Percentiles rank a stretch among this genome's conserved stretches.
These are phyloP conservation scores for Clavulina sp. DNA, from an alignment of 768 basidiomycete species.

Conservation along the genomic window DNA sequence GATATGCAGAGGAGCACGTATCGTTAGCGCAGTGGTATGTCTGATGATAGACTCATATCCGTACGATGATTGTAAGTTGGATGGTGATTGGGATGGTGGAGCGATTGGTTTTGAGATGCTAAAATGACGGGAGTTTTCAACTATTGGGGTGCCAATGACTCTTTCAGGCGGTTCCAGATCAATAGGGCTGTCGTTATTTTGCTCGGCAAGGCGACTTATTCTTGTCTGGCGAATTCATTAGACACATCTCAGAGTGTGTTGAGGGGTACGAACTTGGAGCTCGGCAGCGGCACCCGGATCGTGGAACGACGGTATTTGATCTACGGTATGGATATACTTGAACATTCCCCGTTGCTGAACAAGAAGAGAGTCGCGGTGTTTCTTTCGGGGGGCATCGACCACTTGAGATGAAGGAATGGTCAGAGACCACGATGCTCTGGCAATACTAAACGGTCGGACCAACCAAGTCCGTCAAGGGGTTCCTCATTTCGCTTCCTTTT, in stretches of 20 bases:
- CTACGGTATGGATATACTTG: slow-evolving; percentile 8
- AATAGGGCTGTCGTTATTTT: no score
- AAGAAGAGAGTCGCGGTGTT: slow-evolving; percentile 3
- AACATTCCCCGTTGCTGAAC: slow-evolving; percentile 6
- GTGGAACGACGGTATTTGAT: slow-evolving; percentile 4
- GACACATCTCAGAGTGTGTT: no score
- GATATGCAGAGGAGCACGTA: no score
- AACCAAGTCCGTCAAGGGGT: slow-evolving; percentile 5
- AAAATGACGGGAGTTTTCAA: not conserved
- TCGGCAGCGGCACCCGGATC: not conserved
- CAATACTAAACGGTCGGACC: not conserved
- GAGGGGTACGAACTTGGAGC: not conserved
- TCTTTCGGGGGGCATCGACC: slow-evolving; percentile 5
- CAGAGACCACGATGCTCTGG: not conserved
- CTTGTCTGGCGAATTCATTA: no score
- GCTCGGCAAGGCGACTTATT: not conserved
- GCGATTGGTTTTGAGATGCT: not conserved
- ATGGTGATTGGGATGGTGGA: not conserved
- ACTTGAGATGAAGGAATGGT: not conserved
- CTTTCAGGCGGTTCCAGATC: not conserved
- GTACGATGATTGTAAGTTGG: no score
- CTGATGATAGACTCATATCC: no score
- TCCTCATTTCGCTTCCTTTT: slow-evolving; percentile 10
- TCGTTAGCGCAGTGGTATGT: no score
- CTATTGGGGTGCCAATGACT: not conserved